phyloP scores from a whole-genome alignment of 805 yeast genomes.

The Teunomyces lycoperdinae region DNA sequence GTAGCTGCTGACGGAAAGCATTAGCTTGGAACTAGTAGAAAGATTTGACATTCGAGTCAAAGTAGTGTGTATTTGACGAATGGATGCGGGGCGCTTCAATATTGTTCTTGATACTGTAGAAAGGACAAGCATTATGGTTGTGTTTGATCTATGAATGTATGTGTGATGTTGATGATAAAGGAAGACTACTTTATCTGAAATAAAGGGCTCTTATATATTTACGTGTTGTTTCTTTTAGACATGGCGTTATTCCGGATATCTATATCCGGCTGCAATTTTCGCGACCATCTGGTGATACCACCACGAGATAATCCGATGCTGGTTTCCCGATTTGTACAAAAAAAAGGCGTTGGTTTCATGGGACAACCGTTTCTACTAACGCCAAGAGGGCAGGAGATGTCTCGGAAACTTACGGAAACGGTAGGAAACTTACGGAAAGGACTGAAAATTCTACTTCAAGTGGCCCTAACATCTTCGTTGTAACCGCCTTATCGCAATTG shows the following conservation, averaged over 20 bases:
- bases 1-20: conserved; percentile 13
- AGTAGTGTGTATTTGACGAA: not conserved
- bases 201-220: not conserved
- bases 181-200: not conserved
- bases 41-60: not conserved
- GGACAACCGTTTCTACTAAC: not conserved
- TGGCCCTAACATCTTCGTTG: not conserved
- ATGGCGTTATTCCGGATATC: conserved; percentile 2
- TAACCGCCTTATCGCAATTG: not conserved
- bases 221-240: not conserved
- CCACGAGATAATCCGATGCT: not conserved
- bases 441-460: not conserved
- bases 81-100: not conserved
- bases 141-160: not conserved
- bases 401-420: not conserved
- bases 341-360: not conserved
- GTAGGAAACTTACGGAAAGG: not conserved
- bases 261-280: conserved; percentile 4
- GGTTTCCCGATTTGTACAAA: not conserved
- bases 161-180: not conserved
- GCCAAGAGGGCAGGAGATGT: not conserved
- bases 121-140: not conserved
- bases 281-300: conserved; percentile 3
- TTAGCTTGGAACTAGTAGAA: not conserved
- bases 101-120: conserved; percentile 2